A percentile compares a stretch with the other conserved stretches of the same genome.
Conservation (phyloP, 352 stramenopile species). For the Globisporangium nagaii region DNA sequence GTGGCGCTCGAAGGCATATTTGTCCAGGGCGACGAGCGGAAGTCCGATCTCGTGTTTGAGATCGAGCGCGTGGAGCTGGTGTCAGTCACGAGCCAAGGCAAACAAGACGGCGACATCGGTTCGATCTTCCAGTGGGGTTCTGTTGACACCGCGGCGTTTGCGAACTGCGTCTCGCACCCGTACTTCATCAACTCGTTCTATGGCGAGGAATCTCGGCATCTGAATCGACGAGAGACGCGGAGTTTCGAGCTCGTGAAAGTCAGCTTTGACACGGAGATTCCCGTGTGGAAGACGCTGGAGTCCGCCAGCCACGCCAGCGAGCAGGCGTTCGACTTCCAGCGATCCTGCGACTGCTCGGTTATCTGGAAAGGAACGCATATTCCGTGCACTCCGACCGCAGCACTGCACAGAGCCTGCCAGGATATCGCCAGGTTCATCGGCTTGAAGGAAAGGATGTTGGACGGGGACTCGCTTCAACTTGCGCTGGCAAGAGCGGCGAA, state of each 20-base stretch:
- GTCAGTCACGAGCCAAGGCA: conserved; percentile 20
- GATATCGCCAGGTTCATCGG: conserved; percentile 26
- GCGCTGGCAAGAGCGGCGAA: conserved; percentile 26
- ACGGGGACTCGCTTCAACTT: conserved; percentile 29
- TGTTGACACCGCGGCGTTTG: conserved; percentile 30
- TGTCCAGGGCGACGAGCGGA: conserved; percentile 20
- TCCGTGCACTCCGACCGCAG: conserved; percentile 24
- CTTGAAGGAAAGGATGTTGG: conserved; percentile 43
- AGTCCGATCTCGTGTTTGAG: conserved; percentile 61
- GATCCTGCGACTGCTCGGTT: conserved; percentile 28
- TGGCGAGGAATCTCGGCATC: conserved; percentile 35
- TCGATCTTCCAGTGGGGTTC: conserved; percentile 41
- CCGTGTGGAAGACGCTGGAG: conserved; percentile 61
- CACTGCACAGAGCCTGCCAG: conserved; percentile 28
- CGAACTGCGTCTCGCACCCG: conserved; percentile 61
- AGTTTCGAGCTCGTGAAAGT: conserved; percentile 75
- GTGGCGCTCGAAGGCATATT: conserved; percentile 43
- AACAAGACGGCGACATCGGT: conserved; percentile 26
- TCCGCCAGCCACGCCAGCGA: not conserved
- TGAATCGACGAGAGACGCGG: conserved; percentile 39
- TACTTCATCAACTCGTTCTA: conserved; percentile 77
- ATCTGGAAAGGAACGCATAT: conserved; percentile 26
- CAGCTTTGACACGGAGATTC: conserved; percentile 51
- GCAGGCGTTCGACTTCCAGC: conserved; percentile 10
- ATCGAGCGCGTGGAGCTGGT: conserved; percentile 57